Percentiles rank a stretch among this genome's conserved stretches.
These are phyloP conservation scores for Globisporangium apiculatum DNA, from an alignment of 352 stramenopile genomes.

Conservation along the genomic window DNA sequence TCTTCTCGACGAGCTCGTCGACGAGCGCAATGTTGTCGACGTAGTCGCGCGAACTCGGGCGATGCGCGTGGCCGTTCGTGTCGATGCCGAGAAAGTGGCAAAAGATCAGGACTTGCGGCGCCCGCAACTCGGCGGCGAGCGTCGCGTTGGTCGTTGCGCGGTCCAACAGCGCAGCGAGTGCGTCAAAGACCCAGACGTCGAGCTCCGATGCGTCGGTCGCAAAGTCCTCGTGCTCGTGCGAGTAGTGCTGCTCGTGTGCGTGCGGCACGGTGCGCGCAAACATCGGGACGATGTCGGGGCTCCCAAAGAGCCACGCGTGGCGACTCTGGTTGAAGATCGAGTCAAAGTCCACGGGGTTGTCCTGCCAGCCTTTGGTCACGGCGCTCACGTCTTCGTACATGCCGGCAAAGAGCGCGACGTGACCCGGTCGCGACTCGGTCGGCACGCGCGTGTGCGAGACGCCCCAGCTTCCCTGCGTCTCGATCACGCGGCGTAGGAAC, in stretches of 20 bases:
- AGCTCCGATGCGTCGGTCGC: conserved; percentile 66
- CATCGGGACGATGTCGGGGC: conserved; percentile 84
- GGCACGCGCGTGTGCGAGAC: conserved; percentile 83
- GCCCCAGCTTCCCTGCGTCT: conserved; percentile 56
- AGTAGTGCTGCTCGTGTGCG: conserved; percentile 64
- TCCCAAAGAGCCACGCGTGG: conserved; percentile 64
- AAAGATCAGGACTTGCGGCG: conserved; percentile 57
- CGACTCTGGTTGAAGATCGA: conserved; percentile 81
- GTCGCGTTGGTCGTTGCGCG: conserved; percentile 15
- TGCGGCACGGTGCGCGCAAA: conserved; percentile 73
- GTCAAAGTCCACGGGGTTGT: conserved; percentile 86
- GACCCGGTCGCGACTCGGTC: conserved; percentile 77
- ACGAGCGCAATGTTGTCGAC: conserved; percentile 81
- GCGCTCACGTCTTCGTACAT: conserved; percentile 88
- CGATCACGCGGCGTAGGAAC: conserved; percentile 58
- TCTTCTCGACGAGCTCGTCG: conserved; percentile 68
- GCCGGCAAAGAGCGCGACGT: conserved; percentile 79
- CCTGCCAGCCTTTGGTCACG: conserved; percentile 83
- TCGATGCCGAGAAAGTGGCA: conserved; percentile 83
- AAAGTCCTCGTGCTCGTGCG: conserved; percentile 76
- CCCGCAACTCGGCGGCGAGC: conserved; percentile 28
- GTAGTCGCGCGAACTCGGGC: conserved; percentile 69
- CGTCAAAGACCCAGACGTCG: conserved; percentile 71
- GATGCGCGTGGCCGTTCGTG: conserved; percentile 81
- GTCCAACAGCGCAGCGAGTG: conserved; percentile 36